Base-by-base conservation (phyloP, 108 stramenopile genomes). In the Cyclotella kingstonii region DNA sequence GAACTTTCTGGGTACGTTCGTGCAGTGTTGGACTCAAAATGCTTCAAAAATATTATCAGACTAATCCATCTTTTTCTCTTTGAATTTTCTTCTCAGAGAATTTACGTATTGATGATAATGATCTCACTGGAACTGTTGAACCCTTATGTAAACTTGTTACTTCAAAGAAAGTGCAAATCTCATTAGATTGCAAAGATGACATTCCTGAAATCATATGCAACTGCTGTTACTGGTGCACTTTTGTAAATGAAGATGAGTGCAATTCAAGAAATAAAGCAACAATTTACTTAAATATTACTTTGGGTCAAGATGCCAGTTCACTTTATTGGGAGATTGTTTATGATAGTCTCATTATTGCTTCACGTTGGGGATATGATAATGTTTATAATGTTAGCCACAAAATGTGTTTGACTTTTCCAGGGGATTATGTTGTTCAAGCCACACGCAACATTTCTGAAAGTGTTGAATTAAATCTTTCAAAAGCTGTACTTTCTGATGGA, bases 191-290 rank as follows among this genome's bases (percentile, higher is more conserved):
- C 42, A 28, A 27, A 25, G 57, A 27, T 29, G 40, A 42, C 15
- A 22, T 35, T 3, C 57, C 57, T 11, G 41, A 43, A 43, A 14
- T 58, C 5, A 17, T 8, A 8, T 58, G 57, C 34, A 56, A 56
- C 34, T 56, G 54, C 34, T 56, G 54, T 15, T 6, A 21, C 4
- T 31, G 54, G 6, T 58, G 57, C 57, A 61, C 60, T 2, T 47
- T 48, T 61, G 60, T 61, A n/a, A 48, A n/a, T 27, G 52, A 53
- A 5, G 17, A 4, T 4, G 60, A 46, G 19, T 61, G 60, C 46
- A 21, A 61, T 28, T 40, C 41, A 10, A 21, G 22, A 5, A 7
- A 8, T 33, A 46, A 46, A 48, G 18, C 9, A 6, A 14, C 18
- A 7, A 22, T 46, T 3, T 31, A 6, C 12, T 47, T 61, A 10